Conservation (phyloP, 1,284 basidiomycete species). For the Microbotryomycetes sp. region DNA sequence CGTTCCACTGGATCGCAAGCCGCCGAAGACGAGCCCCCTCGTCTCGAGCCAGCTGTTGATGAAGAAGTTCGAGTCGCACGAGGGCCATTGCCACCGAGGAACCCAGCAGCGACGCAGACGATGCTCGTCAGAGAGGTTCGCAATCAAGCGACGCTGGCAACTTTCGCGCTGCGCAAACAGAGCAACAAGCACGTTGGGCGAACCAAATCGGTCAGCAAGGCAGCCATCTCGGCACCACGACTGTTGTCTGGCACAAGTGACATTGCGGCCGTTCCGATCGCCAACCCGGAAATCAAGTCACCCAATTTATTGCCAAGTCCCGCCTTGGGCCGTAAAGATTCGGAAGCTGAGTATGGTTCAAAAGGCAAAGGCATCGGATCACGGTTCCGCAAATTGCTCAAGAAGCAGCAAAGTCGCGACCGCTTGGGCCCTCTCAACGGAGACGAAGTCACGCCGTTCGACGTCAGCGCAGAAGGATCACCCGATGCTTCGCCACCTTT, state of each 20-base stretch:
- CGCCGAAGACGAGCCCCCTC: background rate
- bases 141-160: conserved; percentile 31
- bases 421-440: conserved; percentile 25
- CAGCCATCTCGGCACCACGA: conserved; percentile 19
- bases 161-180: conserved; percentile 22
- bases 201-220: conserved; percentile 17
- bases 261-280: conserved; percentile 27
- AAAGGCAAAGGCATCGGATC: background rate
- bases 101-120: conserved; percentile 18
- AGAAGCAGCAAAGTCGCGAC: conserved; percentile 22
- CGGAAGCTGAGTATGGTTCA: background rate
- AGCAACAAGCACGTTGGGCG: conserved; percentile 2
- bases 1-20: background rate
- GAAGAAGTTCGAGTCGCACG: background rate
- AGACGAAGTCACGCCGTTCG: conserved; percentile 27
- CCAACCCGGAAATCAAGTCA: background rate
- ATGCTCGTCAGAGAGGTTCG: conserved; percentile 32
- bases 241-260: conserved; percentile 21
- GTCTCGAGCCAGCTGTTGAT: background rate
- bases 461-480: background rate
- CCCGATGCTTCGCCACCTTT: background rate
- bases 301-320: background rate
- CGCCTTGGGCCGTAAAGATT: background rate
- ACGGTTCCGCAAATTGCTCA: conserved; percentile 11
- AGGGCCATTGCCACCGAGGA: conserved; percentile 10